Base-by-base conservation (phyloP, 2,329 filamentous ascomycete species). In the Fusarium guadeloupense region DNA sequence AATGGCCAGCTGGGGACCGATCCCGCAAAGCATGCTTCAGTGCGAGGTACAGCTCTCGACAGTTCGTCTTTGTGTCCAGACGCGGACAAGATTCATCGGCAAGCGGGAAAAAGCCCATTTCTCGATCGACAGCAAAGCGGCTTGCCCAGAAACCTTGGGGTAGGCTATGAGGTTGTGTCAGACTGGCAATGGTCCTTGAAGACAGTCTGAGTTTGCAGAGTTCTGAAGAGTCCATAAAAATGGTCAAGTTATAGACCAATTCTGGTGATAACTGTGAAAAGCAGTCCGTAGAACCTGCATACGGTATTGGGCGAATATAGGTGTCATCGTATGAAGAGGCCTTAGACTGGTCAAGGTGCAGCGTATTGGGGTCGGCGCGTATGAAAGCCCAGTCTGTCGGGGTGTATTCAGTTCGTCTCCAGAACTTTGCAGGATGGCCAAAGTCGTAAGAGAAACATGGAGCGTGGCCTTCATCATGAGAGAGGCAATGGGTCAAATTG, bases 71-170 rank as follows among this genome's bases (percentile, higher is more conserved):
- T 8, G 16, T 25, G 17, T 10, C 16, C 6, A 2, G 9, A 3
- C 14, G 4, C 4, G 3, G 9, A 2, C 3, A 14, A 4, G 9
- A 2, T 8, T 13, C 2, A 1, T 17, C 3, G 0, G 31, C n/a
- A 10, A 2, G 46, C 34, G 6, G 50, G n/a, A n/a, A 30, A 16
- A 64, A 63, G 7, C 4, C 19, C 49, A 63, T 49, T 5, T 64
- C 59, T 4, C 25, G 38, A 9, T 34, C 25, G 4, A 2, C 10
- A 2, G 13, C 5, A 7, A 64, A 64, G 3, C 59, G 59, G 1
- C 59, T 64, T 17, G 14, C 54, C 59, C 59, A 64, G 8, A 63
- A 64, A 0, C 14, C 25, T 6, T 56, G 54, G 1, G 59, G 34
- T 14, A 64, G 43, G 1, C 37, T 13, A 2, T 8, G 5, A 0